These are phyloP conservation scores for Venturia carpophila DNA, from an alignment of 2,329 filamentous ascomycete genomes.

Conservation along the genomic window DNA sequence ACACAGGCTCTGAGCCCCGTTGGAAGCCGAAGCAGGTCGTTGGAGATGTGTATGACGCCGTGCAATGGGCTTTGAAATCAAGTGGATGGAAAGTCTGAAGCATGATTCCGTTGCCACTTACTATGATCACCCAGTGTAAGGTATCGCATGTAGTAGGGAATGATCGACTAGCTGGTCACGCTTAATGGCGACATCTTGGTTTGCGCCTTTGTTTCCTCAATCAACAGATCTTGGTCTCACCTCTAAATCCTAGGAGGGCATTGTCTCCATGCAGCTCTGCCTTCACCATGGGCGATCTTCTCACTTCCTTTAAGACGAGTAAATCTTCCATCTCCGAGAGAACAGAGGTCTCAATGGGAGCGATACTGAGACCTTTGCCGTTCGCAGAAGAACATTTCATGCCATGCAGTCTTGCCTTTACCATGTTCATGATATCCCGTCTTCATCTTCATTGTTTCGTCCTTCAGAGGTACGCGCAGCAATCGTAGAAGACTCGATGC, in stretches of 20 bases:
- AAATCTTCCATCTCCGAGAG: too few species aligned
- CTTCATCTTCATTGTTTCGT: too few species aligned
- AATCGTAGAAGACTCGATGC: too few species aligned
- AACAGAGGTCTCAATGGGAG: too few species aligned
- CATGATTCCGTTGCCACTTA: neutral
- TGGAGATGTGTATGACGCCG: conserved; percentile 67
- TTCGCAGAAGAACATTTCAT: too few species aligned
- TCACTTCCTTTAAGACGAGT: too few species aligned
- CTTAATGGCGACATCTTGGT: neutral
- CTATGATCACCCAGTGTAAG: neutral
- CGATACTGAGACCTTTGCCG: too few species aligned
- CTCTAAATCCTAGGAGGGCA: neutral
- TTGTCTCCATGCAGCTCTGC: neutral
- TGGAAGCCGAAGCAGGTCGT: conserved; percentile 58
- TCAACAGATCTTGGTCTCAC: neutral
- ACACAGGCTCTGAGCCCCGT: conserved; percentile 46
- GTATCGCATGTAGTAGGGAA: neutral
- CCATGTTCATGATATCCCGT: too few species aligned
- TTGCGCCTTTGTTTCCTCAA: too few species aligned
- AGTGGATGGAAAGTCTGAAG: conserved; percentile 32
- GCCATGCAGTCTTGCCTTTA: too few species aligned
- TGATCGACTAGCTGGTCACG: neutral
- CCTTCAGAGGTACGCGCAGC: too few species aligned
- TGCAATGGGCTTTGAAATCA: conserved; percentile 64
- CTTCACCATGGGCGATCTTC: neutral